Evolutionary conservation across 179 eudicot species (phyloP), one percentile per base, ranked within the genome.

Genomic region (Drosera spatulata): DNA sequence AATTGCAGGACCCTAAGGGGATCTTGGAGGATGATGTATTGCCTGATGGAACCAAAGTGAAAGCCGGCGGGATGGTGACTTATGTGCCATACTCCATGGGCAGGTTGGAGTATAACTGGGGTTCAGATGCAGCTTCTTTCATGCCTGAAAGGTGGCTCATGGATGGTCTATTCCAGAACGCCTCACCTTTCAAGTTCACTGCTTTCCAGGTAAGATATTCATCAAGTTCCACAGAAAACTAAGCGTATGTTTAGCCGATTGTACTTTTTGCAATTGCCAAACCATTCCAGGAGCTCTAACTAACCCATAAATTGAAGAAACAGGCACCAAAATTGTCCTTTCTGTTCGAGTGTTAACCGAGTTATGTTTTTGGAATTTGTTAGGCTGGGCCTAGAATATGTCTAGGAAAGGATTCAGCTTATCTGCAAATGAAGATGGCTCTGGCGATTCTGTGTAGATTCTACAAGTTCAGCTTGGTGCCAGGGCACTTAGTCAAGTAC

Each of bases 371-470:
- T 64, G 33, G 33, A 22, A 22, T 22, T 22, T 22, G 33, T 22
- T 79, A 89, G 97, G 97, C 90, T n/a, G 97, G 97, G n/a, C 97
- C 97, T 39, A 76, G 97, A 58, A 83, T 90, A 73, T 90, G 97
- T 68, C 82, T 90, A 1, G 96, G 97, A 38, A 90, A 90, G 70
- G 97, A 90, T 67, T 90, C 99, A 0, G 99, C 99, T 3, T 93
- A 93, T 69, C 73, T 93, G 61, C 99, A 93, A 64, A 86, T 93
- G 99, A 93, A 93, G 75, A 93, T 93, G 89, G 80, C 96, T 58
- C 57, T 86, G 54, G 96, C 99, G 4, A 86, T 93, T 43, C 53
- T 89, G 51, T 86, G 95, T 57, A 76, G 99, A 73, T 93, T 93
- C 63, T 89, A 79, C 76, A 73, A 74, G 50, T 93, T 88, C 73